These are phyloP conservation scores for Fraxinus platypoda DNA, from an alignment of 305 asterid species.

Conservation along the genomic window DNA sequence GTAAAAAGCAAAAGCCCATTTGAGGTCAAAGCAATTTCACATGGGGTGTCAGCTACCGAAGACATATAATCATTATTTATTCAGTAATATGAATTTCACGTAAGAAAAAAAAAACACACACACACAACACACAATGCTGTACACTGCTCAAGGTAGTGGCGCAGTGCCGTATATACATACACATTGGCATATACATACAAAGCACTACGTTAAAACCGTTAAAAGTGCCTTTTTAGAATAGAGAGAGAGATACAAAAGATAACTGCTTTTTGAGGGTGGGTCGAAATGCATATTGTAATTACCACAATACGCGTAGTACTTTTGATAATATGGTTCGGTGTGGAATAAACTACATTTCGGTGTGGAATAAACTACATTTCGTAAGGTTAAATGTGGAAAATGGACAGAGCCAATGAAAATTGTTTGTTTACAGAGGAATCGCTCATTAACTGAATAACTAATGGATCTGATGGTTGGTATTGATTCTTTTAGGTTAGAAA, in stretches of 20 bases:
- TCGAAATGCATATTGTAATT: not conserved
- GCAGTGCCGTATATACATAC: slow-evolving; percentile 22
- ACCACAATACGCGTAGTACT: not conserved
- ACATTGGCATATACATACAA: slow-evolving; percentile 11
- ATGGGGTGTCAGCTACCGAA: slow-evolving; percentile 35
- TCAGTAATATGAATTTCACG: slow-evolving; percentile 23
- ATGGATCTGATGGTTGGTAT: slow-evolving; percentile 34
- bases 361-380: not conserved
- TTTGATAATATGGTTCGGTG: not conserved
- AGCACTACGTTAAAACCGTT: slow-evolving; percentile 29
- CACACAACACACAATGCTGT: slow-evolving; percentile 24
- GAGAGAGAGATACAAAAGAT: not conserved
- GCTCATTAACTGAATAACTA: slow-evolving; percentile 24
- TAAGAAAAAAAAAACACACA: slow-evolving; percentile 17
- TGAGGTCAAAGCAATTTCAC: slow-evolving; percentile 22
- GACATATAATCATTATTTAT: slow-evolving; percentile 20
- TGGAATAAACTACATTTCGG: not conserved
- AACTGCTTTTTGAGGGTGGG: not conserved
- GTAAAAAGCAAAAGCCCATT: not conserved
- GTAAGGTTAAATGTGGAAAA: not conserved
- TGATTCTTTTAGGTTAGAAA: slow-evolving; percentile 5
- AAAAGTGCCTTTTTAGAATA: slow-evolving; percentile 20
- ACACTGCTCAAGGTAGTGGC: slow-evolving; percentile 39
- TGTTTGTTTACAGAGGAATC: slow-evolving; percentile 36
- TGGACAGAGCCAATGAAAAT: slow-evolving; percentile 31